These are phyloP conservation scores for Colletotrichum sp. DNA, from an alignment of 2,329 filamentous ascomycete genomes.

Conservation along the genomic window DNA sequence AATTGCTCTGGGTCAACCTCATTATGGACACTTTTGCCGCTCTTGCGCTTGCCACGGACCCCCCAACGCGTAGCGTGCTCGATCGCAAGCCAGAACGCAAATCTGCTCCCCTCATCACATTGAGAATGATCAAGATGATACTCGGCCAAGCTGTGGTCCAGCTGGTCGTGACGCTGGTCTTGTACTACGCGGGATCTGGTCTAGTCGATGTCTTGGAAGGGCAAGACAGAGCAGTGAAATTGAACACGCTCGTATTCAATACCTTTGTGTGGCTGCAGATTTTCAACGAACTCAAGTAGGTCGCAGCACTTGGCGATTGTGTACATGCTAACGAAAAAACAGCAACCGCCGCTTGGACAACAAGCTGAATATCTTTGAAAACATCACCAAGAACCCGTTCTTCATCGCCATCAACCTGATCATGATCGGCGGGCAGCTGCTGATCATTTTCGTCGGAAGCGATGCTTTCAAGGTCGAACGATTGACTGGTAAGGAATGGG, in stretches of 20 bases:
- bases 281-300: conserved; percentile 49
- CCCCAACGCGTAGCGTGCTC: conserved; percentile 34
- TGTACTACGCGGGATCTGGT: conserved; percentile 10
- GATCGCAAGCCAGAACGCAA: conserved; percentile 52
- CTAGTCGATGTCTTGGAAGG: conserved; percentile 43
- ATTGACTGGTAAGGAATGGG: conserved; percentile 78
- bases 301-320: conserved; percentile 48
- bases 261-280: conserved; percentile 91
- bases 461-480: conserved; percentile 70
- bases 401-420: conserved; percentile 81
- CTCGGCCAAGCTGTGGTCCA: conserved; percentile 67
- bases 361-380: conserved; percentile 86
- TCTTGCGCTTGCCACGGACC: conserved; percentile 47
- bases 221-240: background rate
- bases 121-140: conserved; percentile 67
- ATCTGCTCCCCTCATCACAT: conserved; percentile 13
- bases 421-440: conserved; percentile 83
- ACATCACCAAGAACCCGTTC: conserved; percentile 78
- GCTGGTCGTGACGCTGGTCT: conserved; percentile 55
- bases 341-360: conserved; percentile 85
- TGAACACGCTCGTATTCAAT: conserved; percentile 80
- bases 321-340: conserved; percentile 38
- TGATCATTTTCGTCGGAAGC: conserved; percentile 85
- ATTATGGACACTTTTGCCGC: conserved; percentile 70
- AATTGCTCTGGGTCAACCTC: conserved; percentile 67